A percentile compares a stretch with the other conserved stretches of the same genome.
phyloP scores from a whole-genome alignment of 306 rosid species.

The Delonix regia region DNA sequence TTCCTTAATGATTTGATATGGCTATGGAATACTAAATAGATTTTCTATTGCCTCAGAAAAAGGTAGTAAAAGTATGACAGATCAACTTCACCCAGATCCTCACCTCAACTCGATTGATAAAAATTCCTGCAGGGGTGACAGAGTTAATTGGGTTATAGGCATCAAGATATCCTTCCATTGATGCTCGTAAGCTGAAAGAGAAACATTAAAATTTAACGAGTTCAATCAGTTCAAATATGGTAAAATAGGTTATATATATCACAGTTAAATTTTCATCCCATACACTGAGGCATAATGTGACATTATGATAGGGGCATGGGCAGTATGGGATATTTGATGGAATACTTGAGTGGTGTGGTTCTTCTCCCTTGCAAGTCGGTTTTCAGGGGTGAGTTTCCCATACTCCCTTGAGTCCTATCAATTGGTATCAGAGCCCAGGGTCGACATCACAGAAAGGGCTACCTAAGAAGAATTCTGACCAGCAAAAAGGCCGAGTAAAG shows the following conservation, averaged over 20 bases:
- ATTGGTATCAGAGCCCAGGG: no score
- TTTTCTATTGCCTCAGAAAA: constrained; percentile 11
- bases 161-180: constrained; percentile 93
- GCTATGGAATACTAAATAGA: neutral
- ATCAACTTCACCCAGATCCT: constrained; percentile 37
- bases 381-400: no score
- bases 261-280: constrained; percentile 1
- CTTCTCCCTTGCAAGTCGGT: no score
- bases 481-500: no score
- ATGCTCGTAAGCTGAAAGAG: constrained; percentile 74
- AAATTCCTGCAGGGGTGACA: constrained; percentile 87
- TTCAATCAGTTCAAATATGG: constrained; percentile 17
- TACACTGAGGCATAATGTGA: neutral
- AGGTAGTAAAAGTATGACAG: constrained; percentile 19
- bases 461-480: no score
- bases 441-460: no score
- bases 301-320: no score
- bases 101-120: constrained; percentile 90
- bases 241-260: constrained; percentile 10
- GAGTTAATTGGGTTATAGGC: constrained; percentile 77
- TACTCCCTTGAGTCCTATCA: no score
- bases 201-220: constrained; percentile 18
- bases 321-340: no score
- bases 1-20: neutral
- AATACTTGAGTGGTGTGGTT: no score